phyloP scores from a whole-genome alignment of 148 eudicot genomes.

The Cornus controversa region DNA sequence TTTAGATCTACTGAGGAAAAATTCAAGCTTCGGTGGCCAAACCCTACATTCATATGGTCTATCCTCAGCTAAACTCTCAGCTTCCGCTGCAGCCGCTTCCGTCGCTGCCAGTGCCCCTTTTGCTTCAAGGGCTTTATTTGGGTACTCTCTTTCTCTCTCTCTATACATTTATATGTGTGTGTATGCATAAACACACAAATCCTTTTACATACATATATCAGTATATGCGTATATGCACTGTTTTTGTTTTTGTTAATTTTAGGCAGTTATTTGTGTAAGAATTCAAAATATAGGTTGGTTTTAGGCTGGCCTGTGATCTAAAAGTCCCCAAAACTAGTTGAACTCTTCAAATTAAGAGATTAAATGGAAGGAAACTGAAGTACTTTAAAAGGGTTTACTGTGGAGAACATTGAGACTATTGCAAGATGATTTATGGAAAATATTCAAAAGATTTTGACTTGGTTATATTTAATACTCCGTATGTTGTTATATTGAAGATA shows the following conservation, averaged over 20 bases:
- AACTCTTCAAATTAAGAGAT: neutral
- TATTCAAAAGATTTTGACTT: no score
- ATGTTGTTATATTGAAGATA: no score
- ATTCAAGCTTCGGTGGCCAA: slow-evolving; percentile 41
- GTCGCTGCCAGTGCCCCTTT: slow-evolving; percentile 57
- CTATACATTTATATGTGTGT: no score
- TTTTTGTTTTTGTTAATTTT: neutral
- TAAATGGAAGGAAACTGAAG: no score
- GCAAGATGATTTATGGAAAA: no score
- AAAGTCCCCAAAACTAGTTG: neutral
- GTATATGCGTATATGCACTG: neutral
- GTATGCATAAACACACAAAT: neutral
- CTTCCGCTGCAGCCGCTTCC: slow-evolving; percentile 59
- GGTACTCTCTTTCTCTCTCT: slow-evolving; percentile 21
- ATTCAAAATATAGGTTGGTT: neutral
- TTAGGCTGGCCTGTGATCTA: neutral
- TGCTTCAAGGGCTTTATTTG: slow-evolving; percentile 53
- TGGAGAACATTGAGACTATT: no score
- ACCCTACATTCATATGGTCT: slow-evolving; percentile 49
- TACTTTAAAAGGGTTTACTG: no score
- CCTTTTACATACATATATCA: neutral
- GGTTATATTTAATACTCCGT: no score
- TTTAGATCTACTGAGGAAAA: slow-evolving; percentile 63
- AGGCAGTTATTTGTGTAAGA: neutral
- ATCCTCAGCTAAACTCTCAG: slow-evolving; percentile 52